Conservation (phyloP, 139 green algal genomes). For the Nannochloris sp. region DNA sequence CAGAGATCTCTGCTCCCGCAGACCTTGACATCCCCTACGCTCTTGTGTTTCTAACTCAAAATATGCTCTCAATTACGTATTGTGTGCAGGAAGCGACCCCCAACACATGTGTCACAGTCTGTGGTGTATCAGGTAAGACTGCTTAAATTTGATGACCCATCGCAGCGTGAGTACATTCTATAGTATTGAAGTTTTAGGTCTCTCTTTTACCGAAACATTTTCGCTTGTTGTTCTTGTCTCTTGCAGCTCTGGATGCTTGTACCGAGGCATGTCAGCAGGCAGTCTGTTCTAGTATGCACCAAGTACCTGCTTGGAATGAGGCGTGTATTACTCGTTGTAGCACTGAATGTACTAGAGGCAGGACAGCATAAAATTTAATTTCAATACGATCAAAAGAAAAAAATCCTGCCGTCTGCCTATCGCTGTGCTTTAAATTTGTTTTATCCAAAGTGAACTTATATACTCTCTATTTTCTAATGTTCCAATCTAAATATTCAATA, state of each 20-base stretch:
- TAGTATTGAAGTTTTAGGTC: no score
- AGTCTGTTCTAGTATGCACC: constrained; percentile 81
- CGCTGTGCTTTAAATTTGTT: no score
- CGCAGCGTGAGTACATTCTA: no score
- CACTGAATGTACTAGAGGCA: constrained; percentile 63
- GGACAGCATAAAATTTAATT: not conserved
- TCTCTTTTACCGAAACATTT: no score
- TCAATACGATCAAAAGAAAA: constrained; percentile 1
- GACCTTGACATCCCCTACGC: no score
- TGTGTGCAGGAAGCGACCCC: constrained; percentile 69
- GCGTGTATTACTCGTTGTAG: constrained; percentile 76
- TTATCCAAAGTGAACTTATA: not conserved
- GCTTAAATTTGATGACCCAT: not conserved
- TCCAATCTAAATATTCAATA: no score
- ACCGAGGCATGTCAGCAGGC: constrained; percentile 79
- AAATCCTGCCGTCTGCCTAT: no score
- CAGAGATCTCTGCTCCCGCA: no score
- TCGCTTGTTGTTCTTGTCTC: not conserved
- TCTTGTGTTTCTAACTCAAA: no score
- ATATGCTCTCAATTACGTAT: no score
- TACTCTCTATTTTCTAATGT: not conserved
- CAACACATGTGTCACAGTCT: constrained; percentile 91
- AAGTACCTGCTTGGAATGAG: constrained; percentile 93
- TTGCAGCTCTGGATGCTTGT: constrained; percentile 73
- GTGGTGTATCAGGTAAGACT: constrained; percentile 58